phyloP scores from a whole-genome alignment of 2,329 filamentous ascomycete species.

The Aspergillus sp. region DNA sequence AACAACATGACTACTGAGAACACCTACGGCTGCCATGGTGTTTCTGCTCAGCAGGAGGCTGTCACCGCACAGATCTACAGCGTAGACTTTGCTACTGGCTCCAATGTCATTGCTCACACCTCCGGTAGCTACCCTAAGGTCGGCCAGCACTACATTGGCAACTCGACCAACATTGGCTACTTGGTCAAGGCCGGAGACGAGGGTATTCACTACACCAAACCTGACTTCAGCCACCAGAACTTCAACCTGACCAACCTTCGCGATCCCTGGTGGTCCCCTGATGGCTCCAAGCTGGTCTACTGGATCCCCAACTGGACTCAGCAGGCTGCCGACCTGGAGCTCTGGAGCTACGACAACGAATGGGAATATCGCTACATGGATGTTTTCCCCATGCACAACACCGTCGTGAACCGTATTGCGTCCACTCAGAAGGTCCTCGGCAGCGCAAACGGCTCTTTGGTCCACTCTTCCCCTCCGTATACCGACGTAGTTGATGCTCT shows the following conservation, averaged over 20 bases:
- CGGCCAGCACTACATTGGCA: slow-evolving; percentile 9
- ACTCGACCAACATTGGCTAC: slow-evolving; percentile 5
- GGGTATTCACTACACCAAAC: slow-evolving; percentile 4
- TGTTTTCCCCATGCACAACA: slow-evolving; percentile 42
- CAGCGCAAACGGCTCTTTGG: slow-evolving; percentile 37
- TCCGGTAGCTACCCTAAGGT: slow-evolving; percentile 8
- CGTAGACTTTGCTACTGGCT: slow-evolving; percentile 45
- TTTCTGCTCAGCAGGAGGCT: slow-evolving; percentile 19
- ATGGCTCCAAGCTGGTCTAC: slow-evolving; percentile 30
- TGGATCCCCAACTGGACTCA: slow-evolving; percentile 25
- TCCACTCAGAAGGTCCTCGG: slow-evolving; percentile 46
- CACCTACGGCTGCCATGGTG: slow-evolving; percentile 42
- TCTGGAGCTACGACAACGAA: slow-evolving; percentile 44
- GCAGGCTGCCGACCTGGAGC: slow-evolving; percentile 30
- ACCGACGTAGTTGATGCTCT: slow-evolving; percentile 24
- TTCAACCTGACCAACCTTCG: slow-evolving; percentile 6
- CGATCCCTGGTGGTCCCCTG: slow-evolving; percentile 37
- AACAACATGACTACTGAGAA: slow-evolving; percentile 44
- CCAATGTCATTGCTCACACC: slow-evolving; percentile 21
- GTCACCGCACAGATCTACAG: slow-evolving; percentile 1
- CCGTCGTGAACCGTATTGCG: slow-evolving; percentile 29
- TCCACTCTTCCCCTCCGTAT: slow-evolving; percentile 27
- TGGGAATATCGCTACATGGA: slow-evolving; percentile 50
- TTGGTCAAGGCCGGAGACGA: slow-evolving; percentile 5
- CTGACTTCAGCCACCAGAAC: not conserved